phyloP scores from a whole-genome alignment of 2,329 filamentous ascomycete genomes.

The Trichophyton verrucosum region DNA sequence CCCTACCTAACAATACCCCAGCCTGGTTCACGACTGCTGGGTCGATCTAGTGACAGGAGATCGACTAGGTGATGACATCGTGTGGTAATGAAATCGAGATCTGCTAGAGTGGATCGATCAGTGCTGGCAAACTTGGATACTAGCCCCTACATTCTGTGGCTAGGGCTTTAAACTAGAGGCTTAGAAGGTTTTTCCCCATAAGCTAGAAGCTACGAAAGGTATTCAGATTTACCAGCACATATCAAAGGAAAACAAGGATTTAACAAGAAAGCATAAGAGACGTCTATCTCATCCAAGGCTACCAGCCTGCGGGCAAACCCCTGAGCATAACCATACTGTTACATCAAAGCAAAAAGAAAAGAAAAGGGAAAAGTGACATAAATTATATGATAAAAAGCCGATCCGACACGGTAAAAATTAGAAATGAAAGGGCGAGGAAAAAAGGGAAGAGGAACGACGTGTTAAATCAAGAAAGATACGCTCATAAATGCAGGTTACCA shows the following conservation, averaged over 20 bases:
- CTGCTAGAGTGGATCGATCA: not conserved
- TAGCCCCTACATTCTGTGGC: too few species aligned
- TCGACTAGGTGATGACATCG: not conserved
- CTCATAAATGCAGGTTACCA: constrained; percentile 1
- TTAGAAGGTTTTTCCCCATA: too few species aligned
- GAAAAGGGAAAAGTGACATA: not conserved
- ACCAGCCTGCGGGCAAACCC: not conserved
- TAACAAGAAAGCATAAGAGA: not conserved
- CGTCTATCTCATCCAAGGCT: constrained; percentile 1
- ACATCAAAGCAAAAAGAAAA: not conserved
- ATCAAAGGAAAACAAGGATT: not conserved
- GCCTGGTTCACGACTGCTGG: not conserved
- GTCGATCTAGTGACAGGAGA: not conserved
- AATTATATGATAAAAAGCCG: not conserved
- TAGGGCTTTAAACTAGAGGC: too few species aligned
- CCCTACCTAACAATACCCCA: not conserved
- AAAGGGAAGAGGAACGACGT: not conserved
- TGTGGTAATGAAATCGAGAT: not conserved
- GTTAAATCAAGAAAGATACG: not conserved
- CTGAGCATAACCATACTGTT: not conserved
- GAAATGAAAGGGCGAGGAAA: not conserved
- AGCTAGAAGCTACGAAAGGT: not conserved
- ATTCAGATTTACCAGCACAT: not conserved
- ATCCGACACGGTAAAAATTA: not conserved
- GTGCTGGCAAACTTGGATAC: not conserved